Base-by-base conservation (phyloP, 1,284 basidiomycete species). In the Sporisorium reilianum region DNA sequence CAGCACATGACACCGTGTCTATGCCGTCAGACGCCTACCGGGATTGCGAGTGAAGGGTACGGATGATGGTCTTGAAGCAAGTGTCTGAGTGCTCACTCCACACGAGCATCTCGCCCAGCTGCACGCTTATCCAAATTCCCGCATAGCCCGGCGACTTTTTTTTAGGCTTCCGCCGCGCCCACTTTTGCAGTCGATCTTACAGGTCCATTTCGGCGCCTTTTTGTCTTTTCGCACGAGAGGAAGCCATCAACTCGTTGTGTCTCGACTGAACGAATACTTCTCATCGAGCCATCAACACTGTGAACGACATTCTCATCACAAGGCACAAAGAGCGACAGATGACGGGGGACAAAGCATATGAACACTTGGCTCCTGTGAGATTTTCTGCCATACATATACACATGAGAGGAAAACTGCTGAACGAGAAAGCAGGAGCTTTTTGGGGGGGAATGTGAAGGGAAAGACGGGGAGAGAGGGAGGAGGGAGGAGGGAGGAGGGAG, bases 111-210 rank as follows among this genome's bases (percentile, higher is more conserved):
- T n/a, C n/a, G n/a, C n/a, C n/a, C 38, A 55, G 54, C 54, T 55
- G 54, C 44, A 55, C 30, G 54, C 54, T 67, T 67, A 61, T 52
- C 49, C 50, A 61, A 67, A n/a, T 11, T n/a, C n/a, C n/a, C n/a
- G n/a, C n/a, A n/a, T n/a, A n/a, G n/a, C 40, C 34, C 64, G 64
- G 54, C 40, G 59, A 67, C 59, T 67, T 54, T 60, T 30, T 30
- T 30, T 30, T 30, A 5, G n/a, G n/a, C 9, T 30, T 3, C 16
- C 14, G 2, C 26, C 26, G 8, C 7, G 3, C 6, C 50, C 26
- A 40, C 36, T 34, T 34, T 34, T 12, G 8, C 32, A 3, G 3
- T 12, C 8, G 12, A 34, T 26, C 22, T 23, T 20, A 26, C 22
- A 3, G 12, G 12, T 30, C 26, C 41, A 45, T 42, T 42, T 52